A percentile compares a stretch with the other conserved stretches of the same genome.
Conservation (phyloP, 768 basidiomycete genomes). For the Suillus luteus region DNA sequence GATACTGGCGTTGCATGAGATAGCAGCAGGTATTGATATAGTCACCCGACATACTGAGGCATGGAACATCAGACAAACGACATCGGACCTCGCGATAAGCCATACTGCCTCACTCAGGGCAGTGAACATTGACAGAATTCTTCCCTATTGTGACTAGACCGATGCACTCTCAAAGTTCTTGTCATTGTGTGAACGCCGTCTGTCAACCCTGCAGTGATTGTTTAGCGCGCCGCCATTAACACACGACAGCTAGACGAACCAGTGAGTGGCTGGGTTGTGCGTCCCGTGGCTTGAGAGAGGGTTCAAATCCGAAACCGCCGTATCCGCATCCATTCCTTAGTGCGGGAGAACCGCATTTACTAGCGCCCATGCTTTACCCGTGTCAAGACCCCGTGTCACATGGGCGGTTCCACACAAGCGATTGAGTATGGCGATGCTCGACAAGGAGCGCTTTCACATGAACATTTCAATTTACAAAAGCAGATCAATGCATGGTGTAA, state of each 20-base stretch:
- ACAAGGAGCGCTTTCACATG: neutral
- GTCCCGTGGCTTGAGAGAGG: neutral
- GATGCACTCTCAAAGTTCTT: conserved; percentile 59
- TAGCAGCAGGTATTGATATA: conserved; percentile 63
- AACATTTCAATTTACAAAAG: neutral
- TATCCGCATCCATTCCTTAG: neutral
- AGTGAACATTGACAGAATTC: too few species aligned
- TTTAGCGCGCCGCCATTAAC: neutral
- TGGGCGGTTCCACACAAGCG: neutral
- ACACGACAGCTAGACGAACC: conserved; percentile 47
- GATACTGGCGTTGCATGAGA: conserved; percentile 48
- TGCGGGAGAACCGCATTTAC: neutral
- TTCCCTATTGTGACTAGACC: conserved; percentile 37
- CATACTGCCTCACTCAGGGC: conserved; percentile 97
- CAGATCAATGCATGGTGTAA: neutral
- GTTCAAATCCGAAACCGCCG: neutral
- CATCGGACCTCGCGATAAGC: neutral
- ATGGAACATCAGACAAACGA: neutral
- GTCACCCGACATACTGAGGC: conserved; percentile 70
- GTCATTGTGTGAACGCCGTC: conserved; percentile 88
- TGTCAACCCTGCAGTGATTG: conserved; percentile 68
- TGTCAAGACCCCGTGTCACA: neutral
- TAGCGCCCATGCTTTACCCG: neutral
- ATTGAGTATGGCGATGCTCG: neutral
- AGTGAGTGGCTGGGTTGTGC: conserved; percentile 87